Conservation (phyloP, 345 rosid genomes). For the Boechera retrofracta region DNA sequence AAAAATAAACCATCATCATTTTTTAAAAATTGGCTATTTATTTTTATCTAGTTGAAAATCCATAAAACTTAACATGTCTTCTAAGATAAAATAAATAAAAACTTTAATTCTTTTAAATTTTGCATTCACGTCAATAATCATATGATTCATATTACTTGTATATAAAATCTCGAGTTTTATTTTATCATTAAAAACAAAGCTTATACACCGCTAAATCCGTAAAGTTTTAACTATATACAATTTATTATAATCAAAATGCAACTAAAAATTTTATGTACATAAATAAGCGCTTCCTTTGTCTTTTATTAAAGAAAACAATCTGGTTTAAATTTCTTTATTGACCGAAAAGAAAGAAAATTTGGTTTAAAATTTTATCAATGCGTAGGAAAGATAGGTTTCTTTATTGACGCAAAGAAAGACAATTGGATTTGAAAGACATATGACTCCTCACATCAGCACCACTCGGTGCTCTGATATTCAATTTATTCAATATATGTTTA, state of each 20-base stretch:
- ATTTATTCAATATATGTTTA: not conserved
- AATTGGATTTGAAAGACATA: constrained; percentile 12
- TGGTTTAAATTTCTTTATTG: not conserved
- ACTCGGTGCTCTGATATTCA: not conserved
- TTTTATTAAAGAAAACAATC: not conserved
- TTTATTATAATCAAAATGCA: not conserved
- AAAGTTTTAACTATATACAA: no score
- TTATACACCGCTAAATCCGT: no score
- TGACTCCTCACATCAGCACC: constrained; percentile 32
- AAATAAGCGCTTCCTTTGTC: not conserved
- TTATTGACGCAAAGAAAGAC: constrained; percentile 16
- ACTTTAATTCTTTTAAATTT: no score
- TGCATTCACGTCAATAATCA: no score
- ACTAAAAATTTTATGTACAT: not conserved
- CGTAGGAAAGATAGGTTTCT: constrained; percentile 21
- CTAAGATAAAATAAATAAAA: no score
- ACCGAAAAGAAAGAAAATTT: not conserved
- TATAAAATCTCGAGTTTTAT: no score
- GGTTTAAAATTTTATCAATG: not conserved
- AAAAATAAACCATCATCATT: no score
- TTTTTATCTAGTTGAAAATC: no score
- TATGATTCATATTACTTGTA: no score
- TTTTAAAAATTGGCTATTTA: no score
- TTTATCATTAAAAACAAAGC: no score
- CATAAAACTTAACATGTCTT: no score